Percentiles rank a stretch among this genome's conserved stretches.
These are phyloP conservation scores for Calonectria montana DNA, from an alignment of 2,329 filamentous ascomycete genomes.

Conservation along the genomic window DNA sequence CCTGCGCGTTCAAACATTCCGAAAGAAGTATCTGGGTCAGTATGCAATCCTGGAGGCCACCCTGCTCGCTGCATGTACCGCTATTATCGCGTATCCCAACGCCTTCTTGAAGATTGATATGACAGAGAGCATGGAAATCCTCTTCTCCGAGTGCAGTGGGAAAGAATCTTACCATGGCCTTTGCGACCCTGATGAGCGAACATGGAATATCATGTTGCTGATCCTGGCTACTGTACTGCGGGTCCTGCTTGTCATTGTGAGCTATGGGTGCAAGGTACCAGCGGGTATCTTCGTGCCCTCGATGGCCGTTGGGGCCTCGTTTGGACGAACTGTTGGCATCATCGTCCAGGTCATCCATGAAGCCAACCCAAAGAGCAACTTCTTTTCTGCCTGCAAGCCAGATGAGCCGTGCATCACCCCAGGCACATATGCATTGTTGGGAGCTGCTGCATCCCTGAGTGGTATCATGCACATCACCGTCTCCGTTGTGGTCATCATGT, in stretches of 20 bases:
- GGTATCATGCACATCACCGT: constrained; percentile 99
- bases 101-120: constrained; percentile 96
- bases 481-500: constrained; percentile 99
- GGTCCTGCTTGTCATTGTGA: constrained; percentile 89
- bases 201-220: constrained; percentile 82
- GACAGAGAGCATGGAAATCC: constrained; percentile 99
- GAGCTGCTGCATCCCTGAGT: constrained; percentile 89
- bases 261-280: constrained; percentile 97
- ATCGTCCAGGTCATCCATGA: constrained; percentile 91
- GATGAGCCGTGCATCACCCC: constrained; percentile 97
- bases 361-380: constrained; percentile 81
- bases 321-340: constrained; percentile 94
- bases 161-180: constrained; percentile 89
- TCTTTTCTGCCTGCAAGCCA: constrained; percentile 89
- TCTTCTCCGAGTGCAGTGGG: constrained; percentile 94
- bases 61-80: constrained; percentile 83
- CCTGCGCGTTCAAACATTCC: constrained; percentile 87
- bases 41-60: constrained; percentile 91
- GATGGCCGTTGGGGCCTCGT: constrained; percentile 96
- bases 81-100: constrained; percentile 96
- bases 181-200: constrained; percentile 82
- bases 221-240: constrained; percentile 83
- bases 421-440: constrained; percentile 95
- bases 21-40: constrained; percentile 88
- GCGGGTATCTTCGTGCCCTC: constrained; percentile 98